Base-by-base conservation (phyloP, 1,139 yeast genomes). In the Kodamaea derodonti region DNA sequence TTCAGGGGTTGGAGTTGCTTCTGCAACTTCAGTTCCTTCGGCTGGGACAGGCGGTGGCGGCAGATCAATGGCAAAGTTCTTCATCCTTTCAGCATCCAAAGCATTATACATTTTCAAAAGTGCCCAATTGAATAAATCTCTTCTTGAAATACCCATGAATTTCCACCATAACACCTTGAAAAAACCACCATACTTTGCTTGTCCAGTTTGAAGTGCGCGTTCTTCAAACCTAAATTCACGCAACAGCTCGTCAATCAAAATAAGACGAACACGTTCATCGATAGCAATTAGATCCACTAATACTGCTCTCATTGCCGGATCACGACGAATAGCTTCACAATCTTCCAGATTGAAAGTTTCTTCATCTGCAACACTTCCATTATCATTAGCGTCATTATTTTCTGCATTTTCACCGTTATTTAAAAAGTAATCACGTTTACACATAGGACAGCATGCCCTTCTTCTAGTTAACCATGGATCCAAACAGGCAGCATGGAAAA, bases 381-480 rank as follows among this genome's bases (percentile, higher is more conserved):
- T 25, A 30, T 37, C 35, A 35, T 25, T 16, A 8, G 33, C 35
- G 17, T 33, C 29, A 10, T 39, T 45, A 30, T 56, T 61, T 43
- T 69, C 70, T 54, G 72, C 57, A 4, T 18, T 31, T 11, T 15
- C 26, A 6, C 27, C 32, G 14, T 27, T 22, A 14, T 37, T 37
- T 24, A 38, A 24, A 43, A 72, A 75, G 45, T 78, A 78, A 50
- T 84, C 94, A 27, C 86, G 64, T 52, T 85, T 84, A 58, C 95
- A 86, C 68, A 81, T 77, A 7, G 95, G 95, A 52, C 95, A 86
- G 50, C 87, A 81, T 1, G 92, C 92, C 36, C 84, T 70, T 44
- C 92, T 66, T 40, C 75, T 74, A 3, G 79, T 80, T 32, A 86
- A 62, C 95, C 95, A 85, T 1, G 92, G 92, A 47, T 84, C 94